phyloP scores from a whole-genome alignment of 176 grass and related monocot genomes.

The Triticum urartu region DNA sequence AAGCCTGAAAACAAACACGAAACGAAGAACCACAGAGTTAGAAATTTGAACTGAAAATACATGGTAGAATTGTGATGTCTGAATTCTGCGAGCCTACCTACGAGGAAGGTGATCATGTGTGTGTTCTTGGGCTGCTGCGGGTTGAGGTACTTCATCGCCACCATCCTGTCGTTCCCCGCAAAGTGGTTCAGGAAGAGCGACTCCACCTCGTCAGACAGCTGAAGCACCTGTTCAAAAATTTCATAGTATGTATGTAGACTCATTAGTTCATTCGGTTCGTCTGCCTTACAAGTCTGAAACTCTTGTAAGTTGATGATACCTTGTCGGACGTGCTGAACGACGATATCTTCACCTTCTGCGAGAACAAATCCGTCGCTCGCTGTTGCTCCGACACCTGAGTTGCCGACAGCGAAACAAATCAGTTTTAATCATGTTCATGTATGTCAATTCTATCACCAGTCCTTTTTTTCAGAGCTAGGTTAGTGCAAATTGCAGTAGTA shows the following conservation, averaged over 20 bases:
- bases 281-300: no score
- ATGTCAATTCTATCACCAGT: no score
- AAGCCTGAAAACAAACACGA: conserved; percentile 44
- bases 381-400: conserved; percentile 76
- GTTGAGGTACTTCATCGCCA: conserved; percentile 85
- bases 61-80: background rate
- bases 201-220: conserved; percentile 88
- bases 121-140: conserved; percentile 67
- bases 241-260: no score
- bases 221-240: conserved; percentile 54
- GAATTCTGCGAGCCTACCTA: conserved; percentile 28
- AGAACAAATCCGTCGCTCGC: conserved; percentile 42
- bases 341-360: conserved; percentile 64
- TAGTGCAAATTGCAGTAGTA: no score
- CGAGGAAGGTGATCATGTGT: conserved; percentile 84
- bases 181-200: conserved; percentile 75
- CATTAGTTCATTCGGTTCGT: background rate
- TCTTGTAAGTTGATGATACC: conserved; percentile 41
- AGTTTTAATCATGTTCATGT: no score
- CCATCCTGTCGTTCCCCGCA: conserved; percentile 60
- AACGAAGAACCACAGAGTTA: background rate
- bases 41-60: background rate
- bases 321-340: conserved; percentile 89
- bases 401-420: no score
- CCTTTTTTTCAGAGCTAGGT: no score